Base-by-base conservation (phyloP, 768 basidiomycete species). In the Collybiopsis confluens region DNA sequence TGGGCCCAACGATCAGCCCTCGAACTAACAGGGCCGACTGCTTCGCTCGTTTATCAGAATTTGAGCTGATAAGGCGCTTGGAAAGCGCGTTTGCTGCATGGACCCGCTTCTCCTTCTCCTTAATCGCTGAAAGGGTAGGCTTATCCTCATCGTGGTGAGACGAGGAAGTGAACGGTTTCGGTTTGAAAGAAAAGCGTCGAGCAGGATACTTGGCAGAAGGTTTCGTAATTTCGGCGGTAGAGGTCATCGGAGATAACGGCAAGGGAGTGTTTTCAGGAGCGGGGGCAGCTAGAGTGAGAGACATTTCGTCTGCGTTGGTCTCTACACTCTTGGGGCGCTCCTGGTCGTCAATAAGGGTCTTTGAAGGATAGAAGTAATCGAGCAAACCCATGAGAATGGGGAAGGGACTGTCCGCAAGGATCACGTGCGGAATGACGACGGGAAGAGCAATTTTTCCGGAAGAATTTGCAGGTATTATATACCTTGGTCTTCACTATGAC, bases 11-110 rank as follows among this genome's bases (percentile, higher is more conserved):
- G 57, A 92, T 92, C 58, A 91, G 72, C 8, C 81, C 73, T 49
- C 86, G 85, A 37, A 89, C 71, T 41, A 82, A 65, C 49, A 79
- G 56, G 2, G 90, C 90, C 18, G 80, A 82, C 56, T 83, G 73
- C 60, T 79, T 78, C 18, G 88, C 86, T 3, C 77, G 77, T 63
- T 76, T 83, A 48, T 87, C 79, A 6, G 82, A 74, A 37, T 65
- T 73, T 10, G 77, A 70, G 4, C 62, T 51, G 41, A 64, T 50
- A 15, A 65, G 57, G 27, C 67, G 72, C 54, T 70, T 71, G 6
- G 72, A 59, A 53, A 76, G 62, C 2, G 72, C 61, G 36, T 67
- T 64, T n/a, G 65, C 56, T 21, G 70, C 63, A 54, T 64, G 69
- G n/a, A 61, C 59, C 52, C 71, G 73, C 65, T 74, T 77, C 56